These are phyloP conservation scores for Cercospora janseana DNA, from an alignment of 2,329 filamentous ascomycete genomes.

Conservation along the genomic window DNA sequence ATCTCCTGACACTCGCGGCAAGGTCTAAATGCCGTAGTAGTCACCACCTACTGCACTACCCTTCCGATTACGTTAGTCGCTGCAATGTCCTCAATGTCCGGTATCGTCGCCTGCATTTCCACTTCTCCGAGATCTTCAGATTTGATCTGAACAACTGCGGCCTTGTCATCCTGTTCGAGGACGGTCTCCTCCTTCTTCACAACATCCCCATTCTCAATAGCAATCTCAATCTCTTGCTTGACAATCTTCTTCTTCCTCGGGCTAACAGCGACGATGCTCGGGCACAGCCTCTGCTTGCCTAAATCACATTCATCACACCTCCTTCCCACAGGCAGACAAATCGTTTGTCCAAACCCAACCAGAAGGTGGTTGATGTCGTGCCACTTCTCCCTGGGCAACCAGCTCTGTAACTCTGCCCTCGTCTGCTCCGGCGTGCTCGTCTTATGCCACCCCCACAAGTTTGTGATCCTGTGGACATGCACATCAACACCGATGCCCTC, in stretches of 20 bases:
- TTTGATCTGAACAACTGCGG: constrained; percentile 33
- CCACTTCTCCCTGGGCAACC: constrained; percentile 83
- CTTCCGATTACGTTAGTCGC: too few relatives aligned
- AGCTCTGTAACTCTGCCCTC: constrained; percentile 68
- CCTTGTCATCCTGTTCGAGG: constrained; percentile 33
- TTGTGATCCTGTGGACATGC: constrained; percentile 91
- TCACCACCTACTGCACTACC: too few relatives aligned
- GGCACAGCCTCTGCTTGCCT: constrained; percentile 71
- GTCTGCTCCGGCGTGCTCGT: constrained; percentile 82
- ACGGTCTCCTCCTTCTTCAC: constrained; percentile 30
- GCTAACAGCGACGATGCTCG: constrained; percentile 44
- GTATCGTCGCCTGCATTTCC: constrained; percentile 20
- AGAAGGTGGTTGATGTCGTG: constrained; percentile 88
- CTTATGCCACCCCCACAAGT: constrained; percentile 88
- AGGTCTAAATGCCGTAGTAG: too few relatives aligned
- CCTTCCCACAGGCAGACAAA: constrained; percentile 76
- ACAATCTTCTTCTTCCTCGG: constrained; percentile 53
- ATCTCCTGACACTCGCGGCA: too few relatives aligned
- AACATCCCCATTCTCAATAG: constrained; percentile 32
- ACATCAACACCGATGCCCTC: constrained; percentile 90
- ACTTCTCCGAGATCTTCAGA: constrained; percentile 29
- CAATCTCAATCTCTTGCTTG: constrained; percentile 36
- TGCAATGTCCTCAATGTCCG: constrained; percentile 28
- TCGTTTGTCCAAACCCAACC: constrained; percentile 82
- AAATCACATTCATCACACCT: constrained; percentile 85